phyloP scores from a whole-genome alignment of 176 grass and related monocot genomes.

The Canna indica region DNA sequence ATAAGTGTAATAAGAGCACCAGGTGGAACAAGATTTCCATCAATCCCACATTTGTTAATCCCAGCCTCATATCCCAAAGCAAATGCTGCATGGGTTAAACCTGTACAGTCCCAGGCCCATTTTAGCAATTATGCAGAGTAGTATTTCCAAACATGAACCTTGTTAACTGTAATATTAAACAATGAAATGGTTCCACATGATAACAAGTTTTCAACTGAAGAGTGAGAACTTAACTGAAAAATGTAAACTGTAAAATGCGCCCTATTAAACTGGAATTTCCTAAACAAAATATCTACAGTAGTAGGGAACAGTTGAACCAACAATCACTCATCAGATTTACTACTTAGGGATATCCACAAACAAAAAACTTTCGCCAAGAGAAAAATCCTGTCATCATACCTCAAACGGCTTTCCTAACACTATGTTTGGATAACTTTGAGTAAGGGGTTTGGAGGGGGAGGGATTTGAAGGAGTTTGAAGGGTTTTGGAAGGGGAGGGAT shows the following conservation, averaged over 20 bases:
- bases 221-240: neutral
- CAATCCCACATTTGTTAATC: conserved; percentile 68
- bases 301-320: no score
- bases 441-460: no score
- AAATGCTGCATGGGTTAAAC: conserved; percentile 83
- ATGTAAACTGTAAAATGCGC: neutral
- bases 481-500: no score
- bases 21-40: conserved; percentile 80
- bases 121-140: conserved; percentile 13
- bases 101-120: conserved; percentile 30
- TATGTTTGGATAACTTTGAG: no score
- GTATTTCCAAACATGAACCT: neutral
- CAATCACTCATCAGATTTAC: no score
- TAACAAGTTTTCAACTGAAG: neutral
- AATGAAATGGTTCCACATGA: neutral
- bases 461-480: no score
- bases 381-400: neutral
- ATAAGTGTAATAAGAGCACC: conserved; percentile 80
- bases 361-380: no score
- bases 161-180: neutral
- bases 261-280: neutral
- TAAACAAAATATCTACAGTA: no score
- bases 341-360: no score
- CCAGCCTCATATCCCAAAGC: conserved; percentile 81
- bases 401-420: no score